A percentile compares a stretch with the other conserved stretches of the same genome.
These are phyloP conservation scores for Gossypium raimondii DNA, from an alignment of 345 rosid genomes.

Conservation along the genomic window DNA sequence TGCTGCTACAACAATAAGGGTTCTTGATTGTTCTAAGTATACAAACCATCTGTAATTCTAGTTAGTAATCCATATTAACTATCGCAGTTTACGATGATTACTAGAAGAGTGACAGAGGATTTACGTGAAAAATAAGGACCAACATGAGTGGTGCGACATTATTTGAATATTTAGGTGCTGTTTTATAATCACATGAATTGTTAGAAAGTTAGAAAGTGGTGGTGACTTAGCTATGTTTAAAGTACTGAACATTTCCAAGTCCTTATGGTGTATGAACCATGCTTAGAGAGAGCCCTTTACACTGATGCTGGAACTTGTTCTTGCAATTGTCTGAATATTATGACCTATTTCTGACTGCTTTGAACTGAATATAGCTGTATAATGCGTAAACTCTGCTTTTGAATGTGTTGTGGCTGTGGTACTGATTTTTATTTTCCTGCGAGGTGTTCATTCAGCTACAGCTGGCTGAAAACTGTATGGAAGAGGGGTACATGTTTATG, in stretches of 20 bases:
- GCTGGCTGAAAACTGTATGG: slow-evolving; percentile 41
- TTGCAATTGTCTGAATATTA: slow-evolving; percentile 3
- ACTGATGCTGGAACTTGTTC: not conserved
- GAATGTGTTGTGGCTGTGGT: not conserved
- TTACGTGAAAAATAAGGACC: not conserved
- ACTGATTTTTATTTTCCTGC: slow-evolving; percentile 26
- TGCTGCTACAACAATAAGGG: not conserved
- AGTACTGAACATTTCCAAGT: not conserved
- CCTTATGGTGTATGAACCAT: not conserved
- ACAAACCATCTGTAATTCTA: not conserved
- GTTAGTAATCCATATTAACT: not conserved
- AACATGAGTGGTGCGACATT: not conserved
- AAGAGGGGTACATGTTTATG: slow-evolving; percentile 23
- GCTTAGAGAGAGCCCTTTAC: not conserved
- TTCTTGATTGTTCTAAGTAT: not conserved
- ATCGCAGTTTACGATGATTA: not conserved
- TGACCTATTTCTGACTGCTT: not conserved
- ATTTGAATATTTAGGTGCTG: not conserved
- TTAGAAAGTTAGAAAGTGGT: not conserved
- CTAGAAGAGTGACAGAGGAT: not conserved
- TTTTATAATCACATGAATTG: not conserved
- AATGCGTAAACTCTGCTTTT: slow-evolving; percentile 5
- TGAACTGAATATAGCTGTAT: not conserved
- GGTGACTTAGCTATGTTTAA: not conserved
- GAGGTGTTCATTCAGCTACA: slow-evolving; percentile 40